Conservation (phyloP, 1,284 basidiomycete species). For the Sanghuangporus weigelae region DNA sequence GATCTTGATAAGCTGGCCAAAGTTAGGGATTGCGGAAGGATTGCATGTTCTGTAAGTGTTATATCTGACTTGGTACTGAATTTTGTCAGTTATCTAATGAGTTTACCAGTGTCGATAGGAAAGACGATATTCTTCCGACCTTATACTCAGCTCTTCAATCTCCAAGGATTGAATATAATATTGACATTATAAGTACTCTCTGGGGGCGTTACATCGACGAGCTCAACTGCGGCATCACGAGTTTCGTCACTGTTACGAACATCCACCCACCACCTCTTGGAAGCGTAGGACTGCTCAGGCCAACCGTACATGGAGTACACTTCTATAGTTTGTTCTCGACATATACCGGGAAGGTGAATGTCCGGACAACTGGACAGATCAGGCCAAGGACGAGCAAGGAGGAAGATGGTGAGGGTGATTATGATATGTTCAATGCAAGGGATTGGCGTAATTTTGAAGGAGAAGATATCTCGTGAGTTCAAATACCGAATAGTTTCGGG, state of each 20-base stretch:
- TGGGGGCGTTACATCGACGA: conserved; percentile 6
- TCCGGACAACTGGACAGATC: neutral
- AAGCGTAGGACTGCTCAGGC: neutral
- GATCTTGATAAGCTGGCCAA: conserved; percentile 8
- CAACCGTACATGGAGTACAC: neutral
- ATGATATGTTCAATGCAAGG: neutral
- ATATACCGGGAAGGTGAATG: neutral
- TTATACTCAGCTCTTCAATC: neutral
- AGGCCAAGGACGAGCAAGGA: neutral
- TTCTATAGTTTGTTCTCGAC: neutral
- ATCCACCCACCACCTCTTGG: neutral
- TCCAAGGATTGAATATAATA: neutral
- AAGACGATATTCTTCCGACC: neutral
- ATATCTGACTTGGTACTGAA: neutral
- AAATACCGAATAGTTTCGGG: neutral
- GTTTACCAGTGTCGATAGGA: neutral
- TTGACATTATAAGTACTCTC: neutral
- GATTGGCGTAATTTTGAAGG: neutral
- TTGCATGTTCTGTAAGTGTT: conserved; percentile 1
- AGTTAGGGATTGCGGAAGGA: conserved; percentile 5
- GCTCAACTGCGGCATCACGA: conserved; percentile 2
- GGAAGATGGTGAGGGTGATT: neutral
- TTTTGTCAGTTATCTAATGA: neutral
- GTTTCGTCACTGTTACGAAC: conserved; percentile 6
- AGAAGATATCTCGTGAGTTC: conserved; percentile 3